Percentiles rank a stretch among this genome's conserved stretches.
Conservation (phyloP, 108 stramenopile genomes). For the Skeletonema tropicum region DNA sequence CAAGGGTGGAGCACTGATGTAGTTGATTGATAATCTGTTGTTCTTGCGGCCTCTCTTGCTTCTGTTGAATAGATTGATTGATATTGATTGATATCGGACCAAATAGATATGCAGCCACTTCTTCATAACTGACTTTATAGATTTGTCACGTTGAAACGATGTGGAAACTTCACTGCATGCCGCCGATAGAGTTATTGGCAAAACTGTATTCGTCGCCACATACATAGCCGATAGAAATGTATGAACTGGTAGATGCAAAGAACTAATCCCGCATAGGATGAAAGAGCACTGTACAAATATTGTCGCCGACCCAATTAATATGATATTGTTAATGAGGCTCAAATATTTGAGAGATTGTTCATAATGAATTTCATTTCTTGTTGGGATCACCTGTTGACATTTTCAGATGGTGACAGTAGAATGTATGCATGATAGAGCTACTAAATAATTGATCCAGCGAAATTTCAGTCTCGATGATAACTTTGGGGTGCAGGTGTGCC, state of each 20-base stretch:
- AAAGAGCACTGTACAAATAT: conserved; percentile 17
- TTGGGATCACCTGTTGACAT: neutral
- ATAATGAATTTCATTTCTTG: neutral
- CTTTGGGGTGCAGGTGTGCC: conserved; percentile 35
- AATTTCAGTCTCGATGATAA: conserved; percentile 25
- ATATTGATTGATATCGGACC: neutral
- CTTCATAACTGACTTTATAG: neutral
- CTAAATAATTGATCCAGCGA: conserved; percentile 15
- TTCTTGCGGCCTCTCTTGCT: neutral
- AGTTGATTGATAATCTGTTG: neutral
- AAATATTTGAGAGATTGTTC: conserved; percentile 9
- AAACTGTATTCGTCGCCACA: conserved; percentile 17
- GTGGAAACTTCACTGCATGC: neutral
- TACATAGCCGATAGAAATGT: conserved; percentile 30
- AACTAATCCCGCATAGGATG: conserved; percentile 29
- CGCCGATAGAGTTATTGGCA: conserved; percentile 6
- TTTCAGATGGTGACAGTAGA: conserved; percentile 8
- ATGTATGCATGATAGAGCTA: neutral
- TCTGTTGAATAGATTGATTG: neutral
- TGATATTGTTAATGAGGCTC: neutral
- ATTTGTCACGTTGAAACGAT: neutral
- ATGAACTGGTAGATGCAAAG: conserved; percentile 17
- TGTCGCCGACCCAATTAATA: conserved; percentile 6
- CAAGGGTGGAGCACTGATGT: conserved; percentile 17
- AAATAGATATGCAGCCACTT: conserved; percentile 7